These are phyloP conservation scores for Candida sp. DNA, from an alignment of 1,139 yeast species.

Conservation along the genomic window DNA sequence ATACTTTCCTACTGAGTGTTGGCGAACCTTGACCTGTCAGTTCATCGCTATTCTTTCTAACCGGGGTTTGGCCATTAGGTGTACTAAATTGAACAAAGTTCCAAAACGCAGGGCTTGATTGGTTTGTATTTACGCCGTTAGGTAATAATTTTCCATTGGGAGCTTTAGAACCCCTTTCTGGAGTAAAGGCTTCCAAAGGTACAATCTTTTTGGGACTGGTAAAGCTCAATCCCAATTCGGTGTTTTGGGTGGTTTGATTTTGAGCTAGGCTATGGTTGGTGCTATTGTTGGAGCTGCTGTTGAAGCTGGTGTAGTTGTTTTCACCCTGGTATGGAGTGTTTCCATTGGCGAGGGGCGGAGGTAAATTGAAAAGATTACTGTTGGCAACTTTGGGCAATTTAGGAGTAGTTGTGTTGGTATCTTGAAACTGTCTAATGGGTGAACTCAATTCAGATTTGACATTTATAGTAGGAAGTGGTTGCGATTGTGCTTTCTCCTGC, in stretches of 20 bases:
- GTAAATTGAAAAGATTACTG: constrained; percentile 27
- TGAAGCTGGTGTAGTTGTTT: constrained; percentile 1
- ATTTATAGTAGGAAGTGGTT: constrained; percentile 3
- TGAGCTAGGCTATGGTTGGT: constrained; percentile 2
- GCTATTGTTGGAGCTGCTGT: constrained; percentile 2
- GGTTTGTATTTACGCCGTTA: constrained; percentile 25
- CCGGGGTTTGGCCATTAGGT: constrained; percentile 51
- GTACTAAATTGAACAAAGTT: constrained; percentile 76
- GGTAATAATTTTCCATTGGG: constrained; percentile 13
- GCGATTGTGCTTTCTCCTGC: not conserved
- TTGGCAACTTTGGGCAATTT: constrained; percentile 33
- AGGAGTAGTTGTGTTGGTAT: constrained; percentile 25
- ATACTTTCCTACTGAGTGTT: constrained; percentile 29
- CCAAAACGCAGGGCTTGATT: constrained; percentile 74
- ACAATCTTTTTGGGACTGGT: constrained; percentile 55
- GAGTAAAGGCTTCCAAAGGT: constrained; percentile 79
- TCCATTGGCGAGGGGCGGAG: constrained; percentile 22
- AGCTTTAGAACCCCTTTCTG: constrained; percentile 63
- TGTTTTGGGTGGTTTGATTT: constrained; percentile 12
- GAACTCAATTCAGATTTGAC: constrained; percentile 26
- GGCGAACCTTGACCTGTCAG: constrained; percentile 39
- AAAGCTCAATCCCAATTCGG: constrained; percentile 36
- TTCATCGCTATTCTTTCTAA: constrained; percentile 36
- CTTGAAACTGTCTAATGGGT: constrained; percentile 28
- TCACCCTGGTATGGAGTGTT: constrained; percentile 2